A percentile compares a stretch with the other conserved stretches of the same genome.
phyloP scores from a whole-genome alignment of 495 filamentous ascomycete genomes.

The Filosporella fistucella region DNA sequence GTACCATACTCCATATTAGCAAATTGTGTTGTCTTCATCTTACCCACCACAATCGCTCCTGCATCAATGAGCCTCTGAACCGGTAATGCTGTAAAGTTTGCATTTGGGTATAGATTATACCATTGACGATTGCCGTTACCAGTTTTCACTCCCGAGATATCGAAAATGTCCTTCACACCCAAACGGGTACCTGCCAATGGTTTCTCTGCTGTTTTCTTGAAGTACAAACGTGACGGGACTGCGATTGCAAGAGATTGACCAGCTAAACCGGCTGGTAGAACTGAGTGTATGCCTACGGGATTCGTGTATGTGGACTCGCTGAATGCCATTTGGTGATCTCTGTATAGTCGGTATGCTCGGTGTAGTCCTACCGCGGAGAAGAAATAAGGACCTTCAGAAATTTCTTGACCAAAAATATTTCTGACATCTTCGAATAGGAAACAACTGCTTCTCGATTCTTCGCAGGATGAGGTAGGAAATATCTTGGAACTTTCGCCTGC shows the following conservation, averaged over 20 bases:
- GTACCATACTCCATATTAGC: conserved; percentile 42
- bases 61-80: conserved; percentile 49
- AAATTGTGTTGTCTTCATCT: conserved; percentile 52
- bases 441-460: not conserved
- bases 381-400: conserved; percentile 33
- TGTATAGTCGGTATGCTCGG: conserved; percentile 40
- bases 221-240: conserved; percentile 53
- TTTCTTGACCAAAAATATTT: not conserved
- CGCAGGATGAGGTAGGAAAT: not conserved
- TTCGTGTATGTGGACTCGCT: no score
- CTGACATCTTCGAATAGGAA: not conserved
- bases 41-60: conserved; percentile 53
- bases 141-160: conserved; percentile 45
- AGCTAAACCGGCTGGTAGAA: no score
- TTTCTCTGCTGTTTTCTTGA: conserved; percentile 28
- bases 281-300: no score
- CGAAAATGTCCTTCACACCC: conserved; percentile 57
- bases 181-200: conserved; percentile 45
- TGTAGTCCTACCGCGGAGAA: conserved; percentile 31
- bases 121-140: conserved; percentile 49
- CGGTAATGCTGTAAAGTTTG: conserved; percentile 36
- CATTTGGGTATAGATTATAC: conserved; percentile 42
- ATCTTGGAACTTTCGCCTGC: not conserved
- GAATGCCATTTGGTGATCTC: conserved; percentile 39
- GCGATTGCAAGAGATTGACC: conserved; percentile 32